Percentiles rank a stretch among this genome's conserved stretches.
Evolutionary conservation across 352 stramenopile genomes (phyloP).

Genomic region (Phytopythium cucurbitacearum): DNA sequence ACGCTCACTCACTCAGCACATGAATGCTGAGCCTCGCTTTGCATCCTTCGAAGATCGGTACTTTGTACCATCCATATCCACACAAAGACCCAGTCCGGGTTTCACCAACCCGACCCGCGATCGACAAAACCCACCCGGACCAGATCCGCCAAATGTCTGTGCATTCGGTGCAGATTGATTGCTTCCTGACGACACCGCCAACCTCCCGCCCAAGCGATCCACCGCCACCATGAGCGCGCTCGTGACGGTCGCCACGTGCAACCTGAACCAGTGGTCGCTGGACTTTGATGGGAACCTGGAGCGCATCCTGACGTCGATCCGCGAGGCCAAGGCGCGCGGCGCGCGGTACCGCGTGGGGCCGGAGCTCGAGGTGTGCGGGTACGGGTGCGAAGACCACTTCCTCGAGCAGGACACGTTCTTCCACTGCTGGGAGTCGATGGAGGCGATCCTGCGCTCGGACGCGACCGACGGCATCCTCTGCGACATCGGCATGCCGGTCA

Average conservation of each 20-base stretch:
- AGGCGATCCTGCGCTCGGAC: conserved; percentile 78
- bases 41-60: no score
- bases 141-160: no score
- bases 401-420: conserved; percentile 97
- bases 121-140: no score
- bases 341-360: conserved; percentile 93
- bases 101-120: no score
- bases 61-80: no score
- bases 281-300: conserved; percentile 98
- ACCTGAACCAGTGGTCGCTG: conserved; percentile 98
- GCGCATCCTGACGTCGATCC: conserved; percentile 90
- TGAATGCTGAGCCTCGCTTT: no score
- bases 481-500: conserved; percentile 97
- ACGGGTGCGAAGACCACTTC: conserved; percentile 99
- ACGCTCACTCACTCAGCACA: no score
- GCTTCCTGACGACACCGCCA: background rate
- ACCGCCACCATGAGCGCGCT: conserved; percentile 60
- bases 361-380: conserved; percentile 97
- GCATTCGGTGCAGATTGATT: no score
- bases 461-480: conserved; percentile 93
- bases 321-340: conserved; percentile 78
- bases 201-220: background rate
- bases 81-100: no score
- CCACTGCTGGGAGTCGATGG: conserved; percentile 96
- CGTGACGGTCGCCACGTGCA: conserved; percentile 96